Base-by-base conservation (phyloP, 164 flowering plant genomes). In the Santalum album region DNA sequence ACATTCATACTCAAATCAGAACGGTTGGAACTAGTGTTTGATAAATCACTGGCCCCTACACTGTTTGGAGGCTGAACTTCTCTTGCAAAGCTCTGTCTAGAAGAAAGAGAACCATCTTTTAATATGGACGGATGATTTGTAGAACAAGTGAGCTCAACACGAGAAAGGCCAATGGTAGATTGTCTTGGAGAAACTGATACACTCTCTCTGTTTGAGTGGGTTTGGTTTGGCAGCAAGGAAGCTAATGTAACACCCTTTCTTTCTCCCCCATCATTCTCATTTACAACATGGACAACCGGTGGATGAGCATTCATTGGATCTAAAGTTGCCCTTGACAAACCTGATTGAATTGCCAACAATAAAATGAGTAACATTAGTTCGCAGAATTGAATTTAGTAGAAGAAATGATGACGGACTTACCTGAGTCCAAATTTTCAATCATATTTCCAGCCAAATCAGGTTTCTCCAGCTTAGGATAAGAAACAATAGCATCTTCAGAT, bases 1-100 rank as follows among this genome's bases (percentile, higher is more conserved):
- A 58, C 56, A 59, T 75, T 77, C 72, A 69, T 69, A 60, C 73
- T 79, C 49, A 64, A 58, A 64, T 73, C 61, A 48, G 84, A 78
- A 53, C 60, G 60, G 56, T 70, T 76, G 47, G 77, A 69, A 65
- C 75, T 68, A 34, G 62, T 42, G 55, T 68, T 75, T 47, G 75
- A 70, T 51, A 44, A 59, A 51, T 78, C 81, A 71, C 73, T 70
- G 49, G 52, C 61, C 52, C 62, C 65, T 53, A 50, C 64, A 70
- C 65, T 35, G 38, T 63, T 65, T 46, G 77, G 66, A 49, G 76
- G 66, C 35, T 67, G 65, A 61, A 63, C 66, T 56, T 64, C 80
- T 59, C 66, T 59, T 43, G 57, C 42, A 39, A 55, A 46, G 56
- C 51, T 54, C 67, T 63, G n/a, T 69, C 64, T 76, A 59, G 63